Conservation (phyloP, 1,284 basidiomycete genomes). For the Mycosarcoma maydis region DNA sequence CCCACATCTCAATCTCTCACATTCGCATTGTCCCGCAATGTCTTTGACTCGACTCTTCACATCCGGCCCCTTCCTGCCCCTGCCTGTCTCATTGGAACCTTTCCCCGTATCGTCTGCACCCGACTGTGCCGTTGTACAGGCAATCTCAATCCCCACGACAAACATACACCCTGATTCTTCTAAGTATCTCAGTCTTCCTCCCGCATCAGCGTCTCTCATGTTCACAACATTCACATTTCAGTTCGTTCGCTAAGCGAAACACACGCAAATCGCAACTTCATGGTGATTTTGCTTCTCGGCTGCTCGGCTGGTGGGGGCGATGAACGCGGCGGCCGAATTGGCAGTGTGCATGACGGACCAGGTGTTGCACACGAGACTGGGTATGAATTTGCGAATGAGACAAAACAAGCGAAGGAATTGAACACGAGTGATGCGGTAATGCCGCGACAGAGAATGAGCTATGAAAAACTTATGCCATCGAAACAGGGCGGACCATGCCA, state of each 20-base stretch:
- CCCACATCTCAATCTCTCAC: not conserved
- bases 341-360: not conserved
- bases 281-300: no score
- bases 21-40: not conserved
- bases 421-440: no score
- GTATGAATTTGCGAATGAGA: not conserved
- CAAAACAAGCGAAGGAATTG: not conserved
- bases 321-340: no score
- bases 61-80: not conserved
- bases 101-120: no score
- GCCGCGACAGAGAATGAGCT: no score
- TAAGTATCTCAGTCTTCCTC: no score
- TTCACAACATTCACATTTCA: not conserved
- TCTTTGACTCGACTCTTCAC: not conserved
- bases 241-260: no score
- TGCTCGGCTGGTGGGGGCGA: no score
- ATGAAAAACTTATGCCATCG: slow-evolving; percentile 31
- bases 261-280: not conserved
- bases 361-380: not conserved
- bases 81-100: no score
- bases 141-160: not conserved
- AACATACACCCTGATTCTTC: not conserved
- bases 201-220: not conserved
- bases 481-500: slow-evolving; percentile 32
- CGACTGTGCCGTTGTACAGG: no score